Evolutionary conservation across 768 basidiomycete species (phyloP).

Genomic region (Boletus vermiculosoides): DNA sequence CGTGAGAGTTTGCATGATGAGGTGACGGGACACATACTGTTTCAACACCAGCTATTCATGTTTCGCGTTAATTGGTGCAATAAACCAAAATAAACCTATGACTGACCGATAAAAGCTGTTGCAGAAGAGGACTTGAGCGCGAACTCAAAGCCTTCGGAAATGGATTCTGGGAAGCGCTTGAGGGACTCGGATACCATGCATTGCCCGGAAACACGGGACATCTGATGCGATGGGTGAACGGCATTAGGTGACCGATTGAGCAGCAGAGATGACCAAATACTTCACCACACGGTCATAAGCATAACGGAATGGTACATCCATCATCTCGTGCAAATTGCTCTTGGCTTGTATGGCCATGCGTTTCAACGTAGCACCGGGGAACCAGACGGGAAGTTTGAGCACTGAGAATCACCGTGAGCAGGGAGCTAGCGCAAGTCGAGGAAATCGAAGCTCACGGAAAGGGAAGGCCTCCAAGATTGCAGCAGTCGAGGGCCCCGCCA

Average conservation of each 20-base stretch:
- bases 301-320: conserved; percentile 30
- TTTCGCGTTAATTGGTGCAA: conserved; percentile 3
- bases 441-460: conserved; percentile 27
- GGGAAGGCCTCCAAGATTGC: conserved; percentile 32
- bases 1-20: conserved; percentile 1
- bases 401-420: conserved; percentile 24
- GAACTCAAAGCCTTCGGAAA: conserved; percentile 25
- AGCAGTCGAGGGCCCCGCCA: conserved; percentile 27
- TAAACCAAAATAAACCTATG: neutral
- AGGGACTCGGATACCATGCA: conserved; percentile 35
- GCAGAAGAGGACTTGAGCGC: conserved; percentile 33
- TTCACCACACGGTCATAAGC: conserved; percentile 27
- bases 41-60: conserved; percentile 28
- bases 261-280: neutral
- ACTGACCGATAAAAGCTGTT: conserved; percentile 34
- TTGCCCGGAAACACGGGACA: conserved; percentile 19
- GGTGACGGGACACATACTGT: conserved; percentile 18
- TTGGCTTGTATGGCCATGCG: conserved; percentile 31
- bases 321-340: conserved; percentile 29
- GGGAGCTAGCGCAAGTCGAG: neutral
- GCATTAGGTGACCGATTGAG: neutral
- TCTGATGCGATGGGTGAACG: conserved; percentile 8
- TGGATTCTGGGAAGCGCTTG: conserved; percentile 13
- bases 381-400: conserved; percentile 33
- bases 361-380: conserved; percentile 36